phyloP scores from a whole-genome alignment of 257 asterid species.

The Mitragyna speciosa region DNA sequence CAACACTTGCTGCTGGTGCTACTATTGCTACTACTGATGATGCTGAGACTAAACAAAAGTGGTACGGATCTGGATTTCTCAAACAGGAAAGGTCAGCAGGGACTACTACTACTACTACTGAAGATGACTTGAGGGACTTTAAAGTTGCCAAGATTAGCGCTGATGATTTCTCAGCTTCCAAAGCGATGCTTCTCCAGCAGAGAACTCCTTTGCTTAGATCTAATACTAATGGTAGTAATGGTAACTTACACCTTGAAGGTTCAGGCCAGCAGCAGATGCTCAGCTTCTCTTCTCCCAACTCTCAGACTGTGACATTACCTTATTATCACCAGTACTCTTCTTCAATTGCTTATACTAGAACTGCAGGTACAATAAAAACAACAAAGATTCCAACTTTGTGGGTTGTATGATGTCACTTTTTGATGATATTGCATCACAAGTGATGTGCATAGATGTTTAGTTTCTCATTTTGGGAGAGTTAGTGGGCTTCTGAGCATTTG shows the following conservation, averaged over 20 bases:
- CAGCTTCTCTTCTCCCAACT: constrained; percentile 69
- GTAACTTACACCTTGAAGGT: constrained; percentile 29
- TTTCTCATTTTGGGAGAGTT: constrained; percentile 8
- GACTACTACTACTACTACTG: constrained; percentile 21
- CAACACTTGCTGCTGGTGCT: constrained; percentile 15
- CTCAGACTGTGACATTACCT: constrained; percentile 49
- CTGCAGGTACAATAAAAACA: constrained; percentile 22
- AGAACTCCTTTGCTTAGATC: constrained; percentile 47
- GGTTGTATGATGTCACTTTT: neutral
- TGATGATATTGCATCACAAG: constrained; percentile 6
- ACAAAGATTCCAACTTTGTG: neutral
- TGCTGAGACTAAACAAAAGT: constrained; percentile 37
- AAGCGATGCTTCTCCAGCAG: constrained; percentile 33
- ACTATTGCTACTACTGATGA: constrained; percentile 7
- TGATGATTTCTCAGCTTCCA: constrained; percentile 32
- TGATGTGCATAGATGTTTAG: neutral
- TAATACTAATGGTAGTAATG: constrained; percentile 13
- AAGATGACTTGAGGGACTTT: constrained; percentile 53
- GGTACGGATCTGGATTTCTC: constrained; percentile 56
- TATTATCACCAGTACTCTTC: constrained; percentile 41
- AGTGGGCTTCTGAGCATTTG: constrained; percentile 14
- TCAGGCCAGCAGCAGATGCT: constrained; percentile 65
- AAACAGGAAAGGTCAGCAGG: constrained; percentile 56
- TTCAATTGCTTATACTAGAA: constrained; percentile 35
- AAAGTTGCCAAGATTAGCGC: constrained; percentile 48